Evolutionary conservation across 352 stramenopile species (phyloP), one percentile per base, ranked within the genome.

Genomic region (Phytophthora idaei): DNA sequence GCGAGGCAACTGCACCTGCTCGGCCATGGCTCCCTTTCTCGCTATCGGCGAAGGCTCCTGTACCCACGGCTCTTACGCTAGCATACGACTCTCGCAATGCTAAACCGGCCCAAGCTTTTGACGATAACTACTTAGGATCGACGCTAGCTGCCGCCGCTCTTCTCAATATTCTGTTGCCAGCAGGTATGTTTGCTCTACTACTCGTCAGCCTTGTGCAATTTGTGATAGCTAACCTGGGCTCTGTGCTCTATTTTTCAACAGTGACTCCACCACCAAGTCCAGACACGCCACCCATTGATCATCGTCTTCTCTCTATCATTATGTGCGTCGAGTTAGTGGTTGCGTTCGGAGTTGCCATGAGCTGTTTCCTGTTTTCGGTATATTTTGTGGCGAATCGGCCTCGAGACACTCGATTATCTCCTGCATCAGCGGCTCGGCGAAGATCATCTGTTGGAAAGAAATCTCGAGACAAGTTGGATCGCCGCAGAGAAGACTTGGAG

Each of bases 381-480:
- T 95, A 95, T 64, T 95, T 95, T 69, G 86, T 95, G 31, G 87
- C 77, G 4, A 95, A 94, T 71, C 88, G 88, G 6, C 88, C 88
- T 14, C 83, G 80, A 15, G 77, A 88, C 25, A 68, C 32, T 29
- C 54, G 60, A 11, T 50, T 63, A 25, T 70, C 67, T 39, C 53
- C 67, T 50, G 41, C 48, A 17, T 72, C 70, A 44, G 57, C 37
- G 36, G 58, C 66, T 6, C 61, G 65, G 3, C 68, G 59, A 61
- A 52, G 52, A 59, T 69, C 67, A 37, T 68, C 60, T 53, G 50
- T 37, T 47, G 57, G 54, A 50, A 76, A 66, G 48, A 66, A 71
- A 44, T 39, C 58, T 52, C 65, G 55, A 42, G 66, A 59, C 27
- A 69, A 64, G 36, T 37, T 47, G 11, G 62, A 76, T 52, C 57